Evolutionary conservation across 2,329 filamentous ascomycete genomes (phyloP).

Genomic region (Ophiostoma perfectum): DNA sequence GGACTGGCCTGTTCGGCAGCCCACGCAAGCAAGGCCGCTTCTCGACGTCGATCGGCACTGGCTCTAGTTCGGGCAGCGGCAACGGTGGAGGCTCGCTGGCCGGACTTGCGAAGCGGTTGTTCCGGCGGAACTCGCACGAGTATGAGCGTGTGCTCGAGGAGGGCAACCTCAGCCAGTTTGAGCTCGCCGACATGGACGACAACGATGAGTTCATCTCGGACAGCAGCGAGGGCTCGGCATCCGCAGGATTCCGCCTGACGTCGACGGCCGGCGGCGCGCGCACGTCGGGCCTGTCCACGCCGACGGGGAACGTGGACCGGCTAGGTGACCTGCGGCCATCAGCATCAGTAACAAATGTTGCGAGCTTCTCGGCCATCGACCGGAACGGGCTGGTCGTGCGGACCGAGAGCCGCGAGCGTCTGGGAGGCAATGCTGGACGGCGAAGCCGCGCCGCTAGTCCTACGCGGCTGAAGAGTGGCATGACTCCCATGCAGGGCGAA

Average conservation of each 20-base stretch:
- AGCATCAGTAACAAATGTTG: neutral
- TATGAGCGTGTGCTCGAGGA: conserved; percentile 88
- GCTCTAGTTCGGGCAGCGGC: neutral
- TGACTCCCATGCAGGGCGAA: neutral
- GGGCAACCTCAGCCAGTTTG: conserved; percentile 65
- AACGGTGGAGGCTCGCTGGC: conserved; percentile 35
- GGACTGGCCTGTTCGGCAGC: conserved; percentile 42
- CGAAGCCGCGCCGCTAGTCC: conserved; percentile 54
- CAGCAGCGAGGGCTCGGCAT: conserved; percentile 44
- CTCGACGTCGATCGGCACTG: conserved; percentile 7
- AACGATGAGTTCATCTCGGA: conserved; percentile 60
- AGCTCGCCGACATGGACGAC: conserved; percentile 63
- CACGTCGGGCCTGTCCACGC: conserved; percentile 63
- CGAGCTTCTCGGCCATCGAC: conserved; percentile 38
- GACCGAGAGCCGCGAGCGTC: conserved; percentile 78
- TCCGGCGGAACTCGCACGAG: conserved; percentile 46
- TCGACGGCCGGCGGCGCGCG: conserved; percentile 31
- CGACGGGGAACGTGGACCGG: conserved; percentile 51
- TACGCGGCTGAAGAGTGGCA: conserved; percentile 54
- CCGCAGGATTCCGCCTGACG: conserved; percentile 19
- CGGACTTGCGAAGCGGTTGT: conserved; percentile 56
- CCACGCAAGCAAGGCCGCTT: conserved; percentile 36
- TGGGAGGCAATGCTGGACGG: conserved; percentile 51
- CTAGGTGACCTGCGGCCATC: conserved; percentile 44
- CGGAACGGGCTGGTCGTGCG: conserved; percentile 70